Evolutionary conservation across 2,329 filamentous ascomycete genomes (phyloP).

Genomic region (Claviceps arundinis): DNA sequence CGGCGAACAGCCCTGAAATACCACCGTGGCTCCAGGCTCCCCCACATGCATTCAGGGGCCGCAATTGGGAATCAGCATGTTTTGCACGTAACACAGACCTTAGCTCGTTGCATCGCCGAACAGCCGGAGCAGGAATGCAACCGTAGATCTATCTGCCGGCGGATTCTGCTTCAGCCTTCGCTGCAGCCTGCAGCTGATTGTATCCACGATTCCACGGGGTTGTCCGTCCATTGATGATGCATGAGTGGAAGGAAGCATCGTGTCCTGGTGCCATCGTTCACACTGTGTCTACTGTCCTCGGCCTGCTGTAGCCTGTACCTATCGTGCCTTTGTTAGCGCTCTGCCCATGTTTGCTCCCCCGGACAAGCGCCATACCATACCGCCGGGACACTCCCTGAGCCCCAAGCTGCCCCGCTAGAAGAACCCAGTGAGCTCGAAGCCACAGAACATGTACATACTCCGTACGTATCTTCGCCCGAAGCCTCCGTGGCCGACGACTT

Average conservation of each 20-base stretch:
- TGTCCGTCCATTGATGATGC: constrained; percentile 2
- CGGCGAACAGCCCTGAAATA: not conserved
- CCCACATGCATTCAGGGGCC: not conserved
- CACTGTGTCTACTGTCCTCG: not conserved
- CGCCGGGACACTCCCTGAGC: not conserved
- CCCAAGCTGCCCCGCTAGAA: not conserved
- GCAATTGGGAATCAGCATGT: not conserved
- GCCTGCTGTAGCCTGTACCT: not conserved
- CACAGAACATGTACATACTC: too few relatives aligned
- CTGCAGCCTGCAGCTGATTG: constrained; percentile 1
- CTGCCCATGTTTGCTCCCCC: not conserved
- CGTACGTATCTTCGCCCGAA: not conserved
- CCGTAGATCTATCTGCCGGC: constrained; percentile 4
- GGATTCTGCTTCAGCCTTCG: not conserved
- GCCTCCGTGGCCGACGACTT: not conserved
- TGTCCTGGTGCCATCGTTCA: not conserved
- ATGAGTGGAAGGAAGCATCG: not conserved
- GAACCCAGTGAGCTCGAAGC: not conserved
- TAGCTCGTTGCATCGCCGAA: not conserved
- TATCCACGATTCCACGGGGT: not conserved
- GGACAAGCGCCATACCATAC: not conserved
- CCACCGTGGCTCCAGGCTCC: not conserved
- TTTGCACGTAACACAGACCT: not conserved
- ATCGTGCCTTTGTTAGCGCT: not conserved
- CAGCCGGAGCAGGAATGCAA: not conserved